Evolutionary conservation across 805 yeast genomes (phyloP).

Genomic region (Starmerella gropengiesseri): DNA sequence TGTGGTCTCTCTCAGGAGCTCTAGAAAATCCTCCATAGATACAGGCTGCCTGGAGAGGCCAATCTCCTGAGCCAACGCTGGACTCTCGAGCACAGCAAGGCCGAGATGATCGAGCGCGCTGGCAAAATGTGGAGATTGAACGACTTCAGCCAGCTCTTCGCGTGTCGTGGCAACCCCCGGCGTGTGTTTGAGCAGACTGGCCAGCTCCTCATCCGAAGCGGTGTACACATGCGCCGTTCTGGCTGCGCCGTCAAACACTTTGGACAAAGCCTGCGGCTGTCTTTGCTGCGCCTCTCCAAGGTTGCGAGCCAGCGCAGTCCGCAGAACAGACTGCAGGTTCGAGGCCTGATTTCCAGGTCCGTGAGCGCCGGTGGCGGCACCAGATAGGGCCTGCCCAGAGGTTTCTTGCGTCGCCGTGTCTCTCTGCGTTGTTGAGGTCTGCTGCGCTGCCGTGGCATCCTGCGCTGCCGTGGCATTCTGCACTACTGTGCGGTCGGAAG

Average conservation of each 20-base stretch:
- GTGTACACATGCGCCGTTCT: slow-evolving; percentile 30
- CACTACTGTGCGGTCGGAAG: not conserved
- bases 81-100: slow-evolving; percentile 32
- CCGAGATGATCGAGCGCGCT: slow-evolving; percentile 36
- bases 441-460: too few relatives aligned
- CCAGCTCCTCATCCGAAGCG: slow-evolving; percentile 30
- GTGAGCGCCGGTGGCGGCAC: too few relatives aligned
- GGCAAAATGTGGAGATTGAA: slow-evolving; percentile 41
- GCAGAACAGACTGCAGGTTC: slow-evolving; percentile 1
- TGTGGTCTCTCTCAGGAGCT: not conserved
- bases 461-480: too few relatives aligned
- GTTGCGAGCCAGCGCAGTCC: slow-evolving; percentile 3
- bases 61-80: slow-evolving; percentile 26
- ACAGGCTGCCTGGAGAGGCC: slow-evolving; percentile 10
- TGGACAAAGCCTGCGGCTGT: slow-evolving; percentile 4
- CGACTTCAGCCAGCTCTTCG: slow-evolving; percentile 34
- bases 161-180: slow-evolving; percentile 34
- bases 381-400: too few relatives aligned
- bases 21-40: slow-evolving; percentile 9
- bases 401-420: too few relatives aligned
- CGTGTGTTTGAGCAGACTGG: slow-evolving; percentile 32
- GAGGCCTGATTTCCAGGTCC: too few relatives aligned
- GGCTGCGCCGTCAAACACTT: slow-evolving; percentile 10
- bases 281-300: slow-evolving; percentile 3
- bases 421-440: too few relatives aligned